Conservation (phyloP, 495 filamentous ascomycete species). For the Cudoniella acicularis region DNA sequence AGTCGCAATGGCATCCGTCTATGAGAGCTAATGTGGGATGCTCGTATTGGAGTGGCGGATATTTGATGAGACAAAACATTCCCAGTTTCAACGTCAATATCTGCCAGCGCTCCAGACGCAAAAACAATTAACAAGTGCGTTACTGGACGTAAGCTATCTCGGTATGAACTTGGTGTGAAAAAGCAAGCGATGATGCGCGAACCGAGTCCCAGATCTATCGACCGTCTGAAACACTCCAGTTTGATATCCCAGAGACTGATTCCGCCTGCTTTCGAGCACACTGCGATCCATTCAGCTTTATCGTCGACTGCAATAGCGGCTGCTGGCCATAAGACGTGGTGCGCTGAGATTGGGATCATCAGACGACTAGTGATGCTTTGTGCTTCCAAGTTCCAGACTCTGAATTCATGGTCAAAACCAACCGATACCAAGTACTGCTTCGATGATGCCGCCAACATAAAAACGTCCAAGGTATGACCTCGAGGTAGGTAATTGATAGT, state of each 20-base stretch:
- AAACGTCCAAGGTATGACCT: neutral
- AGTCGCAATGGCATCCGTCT: neutral
- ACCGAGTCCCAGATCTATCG: neutral
- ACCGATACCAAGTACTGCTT: neutral
- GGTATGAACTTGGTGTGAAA: neutral
- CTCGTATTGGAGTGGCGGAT: neutral
- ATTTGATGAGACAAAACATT: neutral
- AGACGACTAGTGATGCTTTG: neutral
- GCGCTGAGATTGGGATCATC: neutral
- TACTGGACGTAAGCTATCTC: neutral
- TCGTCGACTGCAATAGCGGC: neutral
- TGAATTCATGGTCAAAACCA: neutral
- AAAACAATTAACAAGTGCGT: neutral
- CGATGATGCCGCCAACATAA: neutral
- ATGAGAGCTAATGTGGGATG: neutral
- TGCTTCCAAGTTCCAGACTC: neutral
- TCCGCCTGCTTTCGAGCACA: neutral
- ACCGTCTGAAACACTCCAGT: neutral
- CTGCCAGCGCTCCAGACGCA: neutral
- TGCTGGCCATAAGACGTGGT: neutral
- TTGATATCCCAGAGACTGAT: neutral
- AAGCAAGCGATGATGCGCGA: neutral
- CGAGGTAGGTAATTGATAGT: neutral
- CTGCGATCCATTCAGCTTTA: neutral
- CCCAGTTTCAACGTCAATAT: constrained; percentile 1